Conservation (phyloP, 2,329 filamentous ascomycete species). For the Aspergillus floridensis region DNA sequence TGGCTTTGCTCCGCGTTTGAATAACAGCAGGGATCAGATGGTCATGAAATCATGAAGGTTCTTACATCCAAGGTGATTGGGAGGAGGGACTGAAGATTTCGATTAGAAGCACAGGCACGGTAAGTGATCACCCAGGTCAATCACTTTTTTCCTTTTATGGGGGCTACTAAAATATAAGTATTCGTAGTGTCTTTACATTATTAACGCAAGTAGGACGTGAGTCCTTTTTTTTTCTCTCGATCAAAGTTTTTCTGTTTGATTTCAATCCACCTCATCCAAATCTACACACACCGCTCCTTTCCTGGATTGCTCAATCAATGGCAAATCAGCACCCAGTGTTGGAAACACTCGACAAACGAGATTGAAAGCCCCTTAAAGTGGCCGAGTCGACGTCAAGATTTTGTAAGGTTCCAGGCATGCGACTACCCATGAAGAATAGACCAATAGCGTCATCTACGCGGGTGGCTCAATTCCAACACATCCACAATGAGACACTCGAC, state of each 20-base stretch:
- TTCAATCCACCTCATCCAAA: conserved; percentile 4
- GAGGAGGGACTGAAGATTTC: not conserved
- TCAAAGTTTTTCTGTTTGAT: conserved; percentile 3
- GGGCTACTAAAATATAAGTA: not conserved
- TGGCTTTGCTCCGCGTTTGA: not conserved
- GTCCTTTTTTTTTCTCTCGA: not conserved
- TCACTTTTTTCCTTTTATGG: not conserved
- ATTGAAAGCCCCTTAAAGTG: conserved; percentile 11
- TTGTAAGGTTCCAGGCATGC: conserved; percentile 14
- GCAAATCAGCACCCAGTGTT: not conserved
- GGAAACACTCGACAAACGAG: conserved; percentile 12
- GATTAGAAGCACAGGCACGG: not conserved
- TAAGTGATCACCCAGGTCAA: not conserved
- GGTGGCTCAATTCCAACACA: conserved; percentile 5
- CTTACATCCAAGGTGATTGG: not conserved
- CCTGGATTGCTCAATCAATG: not conserved
- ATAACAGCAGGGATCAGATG: not conserved
- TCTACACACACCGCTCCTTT: conserved; percentile 25
- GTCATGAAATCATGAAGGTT: not conserved
- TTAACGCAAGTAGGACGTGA: not conserved
- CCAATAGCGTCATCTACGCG: conserved; percentile 14
- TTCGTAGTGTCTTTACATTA: not conserved
- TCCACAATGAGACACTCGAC: conserved; percentile 8
- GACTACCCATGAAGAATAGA: conserved; percentile 7
- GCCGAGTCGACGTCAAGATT: conserved; percentile 15